These are phyloP conservation scores for Melanogaster broomeanus DNA, from an alignment of 768 basidiomycete species.

Conservation along the genomic window DNA sequence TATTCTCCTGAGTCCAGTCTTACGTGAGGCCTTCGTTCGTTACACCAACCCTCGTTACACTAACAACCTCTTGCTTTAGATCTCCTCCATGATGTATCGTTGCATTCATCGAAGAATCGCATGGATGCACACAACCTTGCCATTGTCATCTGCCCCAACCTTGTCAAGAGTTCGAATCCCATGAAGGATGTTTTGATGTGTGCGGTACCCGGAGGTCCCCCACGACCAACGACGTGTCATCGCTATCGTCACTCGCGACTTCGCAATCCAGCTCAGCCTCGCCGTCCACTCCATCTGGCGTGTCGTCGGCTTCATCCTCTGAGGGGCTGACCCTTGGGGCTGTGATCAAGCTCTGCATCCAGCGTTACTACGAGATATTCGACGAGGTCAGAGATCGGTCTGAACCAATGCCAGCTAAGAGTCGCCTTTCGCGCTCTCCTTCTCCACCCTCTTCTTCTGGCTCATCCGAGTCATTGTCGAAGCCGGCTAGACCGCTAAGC, in stretches of 20 bases:
- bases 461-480: constrained; percentile 26
- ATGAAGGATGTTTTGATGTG: constrained; percentile 77
- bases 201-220: constrained; percentile 54
- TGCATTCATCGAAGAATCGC: constrained; percentile 62
- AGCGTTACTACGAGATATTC: constrained; percentile 83
- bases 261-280: constrained; percentile 2
- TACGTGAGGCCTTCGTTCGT: constrained; percentile 46
- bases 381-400: constrained; percentile 76
- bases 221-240: constrained; percentile 30
- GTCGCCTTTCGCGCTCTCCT: constrained; percentile 25
- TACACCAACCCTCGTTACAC: constrained; percentile 1
- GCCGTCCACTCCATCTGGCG: constrained; percentile 16
- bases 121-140: constrained; percentile 88
- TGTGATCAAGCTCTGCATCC: constrained; percentile 75
- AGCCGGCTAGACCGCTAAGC: constrained; percentile 20
- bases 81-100: constrained; percentile 76
- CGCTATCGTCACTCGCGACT: constrained; percentile 15
- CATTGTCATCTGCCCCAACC: constrained; percentile 77
- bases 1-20: constrained; percentile 69
- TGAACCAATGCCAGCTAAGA: constrained; percentile 49
- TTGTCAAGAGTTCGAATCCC: constrained; percentile 69
- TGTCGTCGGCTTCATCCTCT: constrained; percentile 26
- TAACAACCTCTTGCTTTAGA: constrained; percentile 43
- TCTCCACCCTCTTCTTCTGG: constrained; percentile 26
- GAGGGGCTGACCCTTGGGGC: constrained; percentile 66